These are phyloP conservation scores for Yarrowia alimentaria DNA, from an alignment of 805 yeast species.

Conservation along the genomic window DNA sequence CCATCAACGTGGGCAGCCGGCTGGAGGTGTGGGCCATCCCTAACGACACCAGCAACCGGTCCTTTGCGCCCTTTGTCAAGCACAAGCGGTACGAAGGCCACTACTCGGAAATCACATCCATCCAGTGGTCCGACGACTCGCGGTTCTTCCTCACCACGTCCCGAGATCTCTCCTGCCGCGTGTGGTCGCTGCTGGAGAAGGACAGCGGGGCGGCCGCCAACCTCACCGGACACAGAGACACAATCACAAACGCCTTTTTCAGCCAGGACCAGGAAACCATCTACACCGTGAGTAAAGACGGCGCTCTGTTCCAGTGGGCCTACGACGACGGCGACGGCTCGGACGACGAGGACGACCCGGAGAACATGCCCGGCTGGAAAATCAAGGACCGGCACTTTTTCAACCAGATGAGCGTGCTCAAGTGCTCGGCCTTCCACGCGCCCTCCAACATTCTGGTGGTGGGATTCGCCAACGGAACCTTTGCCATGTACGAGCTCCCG, in stretches of 20 bases:
- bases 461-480: slow-evolving; percentile 87
- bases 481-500: slow-evolving; percentile 85
- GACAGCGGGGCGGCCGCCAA: slow-evolving; percentile 79
- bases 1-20: slow-evolving; percentile 76
- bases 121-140: slow-evolving; percentile 89
- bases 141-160: slow-evolving; percentile 83
- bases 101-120: slow-evolving; percentile 70
- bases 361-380: slow-evolving; percentile 63
- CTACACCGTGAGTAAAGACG: slow-evolving; percentile 90
- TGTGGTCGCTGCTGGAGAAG: slow-evolving; percentile 70
- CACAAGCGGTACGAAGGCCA: slow-evolving; percentile 92
- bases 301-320: slow-evolving; percentile 91
- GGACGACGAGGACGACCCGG: slow-evolving; percentile 45
- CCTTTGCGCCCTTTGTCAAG: slow-evolving; percentile 93
- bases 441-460: slow-evolving; percentile 69
- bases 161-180: slow-evolving; percentile 83
- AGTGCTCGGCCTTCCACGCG: slow-evolving; percentile 82
- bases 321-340: slow-evolving; percentile 58
- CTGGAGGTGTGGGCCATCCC: slow-evolving; percentile 96
- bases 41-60: slow-evolving; percentile 72
- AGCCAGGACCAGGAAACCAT: slow-evolving; percentile 83
- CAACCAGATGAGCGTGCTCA: slow-evolving; percentile 63
- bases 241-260: slow-evolving; percentile 84
- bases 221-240: slow-evolving; percentile 88
- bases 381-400: slow-evolving; percentile 76